Base-by-base conservation (phyloP, 2,329 filamentous ascomycete species). In the Claviceps arundinis region DNA sequence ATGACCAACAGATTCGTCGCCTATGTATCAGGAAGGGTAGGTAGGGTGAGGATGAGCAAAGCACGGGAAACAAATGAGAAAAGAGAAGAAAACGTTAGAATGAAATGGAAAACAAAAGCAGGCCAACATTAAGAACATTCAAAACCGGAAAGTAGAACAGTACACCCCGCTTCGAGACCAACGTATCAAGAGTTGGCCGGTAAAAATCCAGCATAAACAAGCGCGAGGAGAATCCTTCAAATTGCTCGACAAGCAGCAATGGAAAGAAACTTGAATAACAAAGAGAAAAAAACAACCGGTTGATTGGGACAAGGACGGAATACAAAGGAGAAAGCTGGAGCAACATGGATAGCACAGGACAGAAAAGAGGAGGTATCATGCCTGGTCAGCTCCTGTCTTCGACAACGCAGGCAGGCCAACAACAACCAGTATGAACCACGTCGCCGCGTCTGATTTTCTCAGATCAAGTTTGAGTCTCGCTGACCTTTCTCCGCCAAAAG, bases 321-420 rank as follows among this genome's bases (percentile, higher is more conserved):
- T 49, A 30, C 48, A 53, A 53, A 50, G 24, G 51, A 57, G 50
- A 50, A 57, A 55, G 42, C 38, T 47, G 47, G 42, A 44, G 48
- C 42, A 47, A 53, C 11, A 43, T 37, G 22, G 38, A 50, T 57
- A 56, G 58, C 53, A 60, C 54, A 56, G 54, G 54, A 52, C 45
- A 56, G 55, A 56, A 53, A 60, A 62, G 62, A 60, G 53, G 58
- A 67, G 65, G 64, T 65, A 67, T 68, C 65, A 62, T 62, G 61
- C 63, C 60, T 34, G 61, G 61, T 59, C 57, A 59, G 58, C 55
- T 58, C 52, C 61, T 52, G 59, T 55, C 50, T 54, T 56, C 57
- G 57, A 58, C 56, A 55, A 59, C 55, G 56, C 57, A 58, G 55
- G 60, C 56, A 56, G 57, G 58, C 30, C 11, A 24, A 14, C 54